phyloP scores from a whole-genome alignment of 129 eudicot genomes.

The Ambrosia artemisiifolia region DNA sequence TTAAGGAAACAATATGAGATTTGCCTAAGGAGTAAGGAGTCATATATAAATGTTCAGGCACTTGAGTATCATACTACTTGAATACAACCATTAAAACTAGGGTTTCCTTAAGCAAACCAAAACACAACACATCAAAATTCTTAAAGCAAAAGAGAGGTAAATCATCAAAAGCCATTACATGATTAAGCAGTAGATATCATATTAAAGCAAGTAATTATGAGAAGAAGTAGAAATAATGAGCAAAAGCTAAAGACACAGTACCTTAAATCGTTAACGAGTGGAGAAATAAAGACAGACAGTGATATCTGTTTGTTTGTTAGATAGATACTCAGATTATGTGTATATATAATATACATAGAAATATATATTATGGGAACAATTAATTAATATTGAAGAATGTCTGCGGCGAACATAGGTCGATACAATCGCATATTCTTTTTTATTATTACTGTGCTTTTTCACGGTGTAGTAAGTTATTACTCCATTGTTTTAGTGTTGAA shows the following conservation, averaged over 20 bases:
- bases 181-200: constrained; percentile 4
- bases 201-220: background rate
- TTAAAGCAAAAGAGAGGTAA: constrained; percentile 7
- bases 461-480: background rate
- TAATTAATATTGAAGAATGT: constrained; percentile 27
- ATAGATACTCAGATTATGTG: background rate
- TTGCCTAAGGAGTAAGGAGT: no score
- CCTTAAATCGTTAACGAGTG: constrained; percentile 36
- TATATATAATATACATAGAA: no score
- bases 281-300: constrained; percentile 5
- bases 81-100: constrained; percentile 12
- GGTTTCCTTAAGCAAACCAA: constrained; percentile 13
- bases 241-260: constrained; percentile 22
- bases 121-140: background rate
- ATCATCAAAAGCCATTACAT: constrained; percentile 18
- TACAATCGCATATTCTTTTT: constrained; percentile 46
- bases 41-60: no score
- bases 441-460: background rate
- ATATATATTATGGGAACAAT: background rate
- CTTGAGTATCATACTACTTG: background rate
- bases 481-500: no score
- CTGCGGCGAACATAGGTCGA: constrained; percentile 20
- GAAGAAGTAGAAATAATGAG: constrained; percentile 14
- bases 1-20: no score
- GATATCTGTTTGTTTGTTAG: constrained; percentile 1